Conservation (phyloP, 345 rosid species). For the Gossypium bickii region DNA sequence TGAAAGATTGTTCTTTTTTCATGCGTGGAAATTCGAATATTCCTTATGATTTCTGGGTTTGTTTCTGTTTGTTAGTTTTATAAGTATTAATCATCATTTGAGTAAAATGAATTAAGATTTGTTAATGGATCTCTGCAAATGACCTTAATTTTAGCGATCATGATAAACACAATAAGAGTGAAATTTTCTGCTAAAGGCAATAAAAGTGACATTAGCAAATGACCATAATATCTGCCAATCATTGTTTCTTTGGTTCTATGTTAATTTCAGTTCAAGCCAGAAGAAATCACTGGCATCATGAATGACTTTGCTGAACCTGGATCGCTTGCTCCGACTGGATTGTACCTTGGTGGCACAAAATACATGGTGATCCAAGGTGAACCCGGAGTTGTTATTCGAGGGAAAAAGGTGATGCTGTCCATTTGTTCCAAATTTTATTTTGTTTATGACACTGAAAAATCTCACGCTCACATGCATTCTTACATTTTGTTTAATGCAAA, state of each 20-base stretch:
- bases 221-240: background rate
- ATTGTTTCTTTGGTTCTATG: no score
- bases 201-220: background rate
- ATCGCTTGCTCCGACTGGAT: constrained; percentile 78
- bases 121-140: background rate
- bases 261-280: constrained; percentile 58
- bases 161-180: background rate
- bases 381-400: constrained; percentile 79
- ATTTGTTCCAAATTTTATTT: background rate
- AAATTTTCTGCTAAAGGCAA: background rate
- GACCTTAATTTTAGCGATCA: background rate
- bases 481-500: background rate
- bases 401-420: constrained; percentile 57
- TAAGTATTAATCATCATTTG: background rate
- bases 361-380: constrained; percentile 94
- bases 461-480: background rate
- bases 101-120: background rate
- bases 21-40: background rate
- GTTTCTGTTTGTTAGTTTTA: background rate
- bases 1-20: background rate
- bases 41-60: background rate
- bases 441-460: background rate
- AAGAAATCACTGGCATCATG: constrained; percentile 47
- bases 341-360: constrained; percentile 62
- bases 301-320: constrained; percentile 73